phyloP scores from a whole-genome alignment of 1,284 basidiomycete species.

The Puccinia novopanici region DNA sequence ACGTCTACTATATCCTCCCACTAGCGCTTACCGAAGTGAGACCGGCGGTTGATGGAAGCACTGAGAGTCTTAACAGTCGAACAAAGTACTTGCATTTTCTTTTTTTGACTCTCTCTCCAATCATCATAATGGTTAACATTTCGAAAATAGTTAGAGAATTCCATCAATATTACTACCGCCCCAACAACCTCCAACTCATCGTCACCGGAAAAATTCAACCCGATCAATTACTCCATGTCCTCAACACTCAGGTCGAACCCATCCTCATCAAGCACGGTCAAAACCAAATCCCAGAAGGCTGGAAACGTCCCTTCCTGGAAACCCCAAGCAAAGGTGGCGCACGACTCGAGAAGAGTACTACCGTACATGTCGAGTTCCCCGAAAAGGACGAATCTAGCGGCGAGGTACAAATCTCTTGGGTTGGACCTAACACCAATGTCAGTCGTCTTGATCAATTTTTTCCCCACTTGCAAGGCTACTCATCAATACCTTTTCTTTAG shows the following conservation, averaged over 20 bases:
- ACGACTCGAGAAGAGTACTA: slow-evolving; percentile 65
- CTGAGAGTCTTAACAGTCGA: slow-evolving; percentile 82
- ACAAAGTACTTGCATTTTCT: slow-evolving; percentile 67
- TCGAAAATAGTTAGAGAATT: slow-evolving; percentile 76
- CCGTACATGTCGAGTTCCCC: slow-evolving; percentile 84
- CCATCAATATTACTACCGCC: slow-evolving; percentile 86
- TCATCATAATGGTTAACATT: background rate
- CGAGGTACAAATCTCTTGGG: slow-evolving; percentile 77
- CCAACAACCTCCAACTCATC: slow-evolving; percentile 86
- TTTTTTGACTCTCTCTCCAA: background rate
- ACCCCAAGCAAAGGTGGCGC: slow-evolving; percentile 72
- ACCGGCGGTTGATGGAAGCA: slow-evolving; percentile 95
- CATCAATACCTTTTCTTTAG: background rate
- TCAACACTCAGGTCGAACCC: slow-evolving; percentile 80
- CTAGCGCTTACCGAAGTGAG: slow-evolving; percentile 90
- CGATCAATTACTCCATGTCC: slow-evolving; percentile 66
- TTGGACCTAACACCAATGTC: slow-evolving; percentile 75
- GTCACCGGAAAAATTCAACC: slow-evolving; percentile 70
- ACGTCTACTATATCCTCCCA: slow-evolving; percentile 74
- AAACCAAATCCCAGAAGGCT: slow-evolving; percentile 71
- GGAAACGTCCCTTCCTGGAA: slow-evolving; percentile 93
- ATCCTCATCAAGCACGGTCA: slow-evolving; percentile 74
- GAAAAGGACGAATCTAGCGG: slow-evolving; percentile 95
- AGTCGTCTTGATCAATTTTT: slow-evolving; percentile 61
- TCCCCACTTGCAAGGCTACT: background rate